Evolutionary conservation across 352 stramenopile genomes (phyloP), one percentile per base, ranked within the genome.

Genomic region (Phytophthora ramorum): DNA sequence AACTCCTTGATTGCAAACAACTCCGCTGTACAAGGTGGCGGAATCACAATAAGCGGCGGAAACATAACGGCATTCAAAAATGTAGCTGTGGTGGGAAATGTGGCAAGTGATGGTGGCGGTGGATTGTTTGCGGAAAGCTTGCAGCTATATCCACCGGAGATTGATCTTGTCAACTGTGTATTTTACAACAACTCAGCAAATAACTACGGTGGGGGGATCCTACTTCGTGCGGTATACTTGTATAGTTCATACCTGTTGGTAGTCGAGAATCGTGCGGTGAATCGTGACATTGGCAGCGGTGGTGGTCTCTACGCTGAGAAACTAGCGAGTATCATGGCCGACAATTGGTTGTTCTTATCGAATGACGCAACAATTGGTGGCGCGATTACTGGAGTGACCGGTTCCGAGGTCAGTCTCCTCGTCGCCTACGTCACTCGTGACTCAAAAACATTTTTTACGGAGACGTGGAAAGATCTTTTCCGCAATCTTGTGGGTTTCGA

Each of bases 121-220:
- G 66, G 66, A 7, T 19, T 85, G 9, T 76, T 51, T 34, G 46
- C 63, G 2, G 47, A 52, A 24, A 62, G 49, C 5, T 34, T 53
- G 41, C 14, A 40, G 2, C 48, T 46, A 2, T 58, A 45, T 5
- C 40, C 38, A 13, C n/a, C 52, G 0, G 16, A 73, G 19, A 7
- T 63, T 2, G 13, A 49, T 8, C 14, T 64, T 4, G 13, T 28
- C 0, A 53, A 52, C 12, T 79, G 67, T 20, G 58, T 83, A 7
- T 77, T 83, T 10, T 85, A 85, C 68, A 85, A 85, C 41, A 85
- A 85, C 44, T 73, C 71, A 4, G 76, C 71, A 12, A 24, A 8
- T 7, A 46, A 28, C 1, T 26, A 26, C 37, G 76, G 76, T 6
- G 76, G 76, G 2, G 76, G 48, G 12, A 62, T 83, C 16, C 68